Base-by-base conservation (phyloP, 352 stramenopile species). In the Phytopythium cucurbitacearum region DNA sequence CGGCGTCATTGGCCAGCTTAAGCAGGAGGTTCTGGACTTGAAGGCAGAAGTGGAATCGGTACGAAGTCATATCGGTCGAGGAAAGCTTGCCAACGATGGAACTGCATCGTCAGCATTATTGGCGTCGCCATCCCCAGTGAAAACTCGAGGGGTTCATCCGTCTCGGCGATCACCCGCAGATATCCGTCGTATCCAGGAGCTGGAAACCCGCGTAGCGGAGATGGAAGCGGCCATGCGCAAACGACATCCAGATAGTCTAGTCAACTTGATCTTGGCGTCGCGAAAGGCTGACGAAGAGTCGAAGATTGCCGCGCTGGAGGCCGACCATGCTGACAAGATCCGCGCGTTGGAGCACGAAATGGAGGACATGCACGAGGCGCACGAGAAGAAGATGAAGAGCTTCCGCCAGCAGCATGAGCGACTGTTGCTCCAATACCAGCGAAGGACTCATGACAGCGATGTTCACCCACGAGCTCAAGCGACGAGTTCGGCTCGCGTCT, bases 321-420 rank as follows among this genome's bases (percentile, higher is more conserved):
- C 53, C 10, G 52, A 74, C 4, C 75, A 79, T 15, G 40, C 77
- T 32, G 51, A 64, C 8, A 66, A 83, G 38, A 9, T 94, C 13
- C 49, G 56, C 21, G 65, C 62, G 8, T 48, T 89, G 39, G 60
- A 71, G 12, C 55, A 62, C 2, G 72, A 93, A 37, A 53, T 91
- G 32, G 74, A 87, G 33, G 51, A 68, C 46, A 44, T 72, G 11
- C 67, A 89, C n/a, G 54, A 70, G 32, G 21, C 59, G 5, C 76
- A 77, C 46, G 77, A 89, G 48, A 76, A 59, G 16, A 89, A 78
- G 51, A 55, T 93, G 12, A 65, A 67, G 13, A 76, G 71, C 16
- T 92, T 91, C 61, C 77, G 82, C 0, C 85, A 93, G 43, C 85
- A 91, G 49, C 82, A 93, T 51, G 80, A 95, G 39, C 85, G 79